Conservation (phyloP, 345 rosid species). For the Moricandia arvensis region DNA sequence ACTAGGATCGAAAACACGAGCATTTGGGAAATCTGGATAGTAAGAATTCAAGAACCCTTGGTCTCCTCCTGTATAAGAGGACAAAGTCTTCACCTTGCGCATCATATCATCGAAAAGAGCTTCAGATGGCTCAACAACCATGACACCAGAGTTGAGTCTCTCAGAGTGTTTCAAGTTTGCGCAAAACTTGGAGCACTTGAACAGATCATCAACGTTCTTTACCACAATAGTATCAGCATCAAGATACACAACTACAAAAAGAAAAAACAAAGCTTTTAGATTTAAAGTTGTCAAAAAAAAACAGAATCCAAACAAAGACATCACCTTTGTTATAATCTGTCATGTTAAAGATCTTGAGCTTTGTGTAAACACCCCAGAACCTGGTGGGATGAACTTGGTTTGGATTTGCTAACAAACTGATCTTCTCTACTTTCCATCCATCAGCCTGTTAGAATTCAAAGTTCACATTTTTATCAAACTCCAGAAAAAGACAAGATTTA, state of each 20-base stretch:
- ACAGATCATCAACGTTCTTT: conserved; percentile 82
- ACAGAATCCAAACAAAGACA: background rate
- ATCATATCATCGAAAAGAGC: conserved; percentile 75
- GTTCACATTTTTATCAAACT: too few relatives aligned
- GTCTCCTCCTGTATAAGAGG: conserved; percentile 92
- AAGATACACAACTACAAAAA: conserved; percentile 77
- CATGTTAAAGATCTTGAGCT: conserved; percentile 92
- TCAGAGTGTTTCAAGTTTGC: conserved; percentile 96
- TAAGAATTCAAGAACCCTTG: conserved; percentile 92
- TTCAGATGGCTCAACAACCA: conserved; percentile 94
- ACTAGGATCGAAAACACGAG: conserved; percentile 78
- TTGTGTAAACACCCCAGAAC: conserved; percentile 98
- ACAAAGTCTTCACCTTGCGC: conserved; percentile 73
- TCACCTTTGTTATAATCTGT: conserved; percentile 79
- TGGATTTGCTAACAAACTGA: conserved; percentile 79
- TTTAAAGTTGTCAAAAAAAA: background rate
- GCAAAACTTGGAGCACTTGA: conserved; percentile 77
- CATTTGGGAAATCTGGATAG: conserved; percentile 69
- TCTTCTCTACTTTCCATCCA: conserved; percentile 94
- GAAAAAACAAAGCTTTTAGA: background rate
- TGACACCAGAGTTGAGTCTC: conserved; percentile 92
- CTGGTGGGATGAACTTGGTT: conserved; percentile 86
- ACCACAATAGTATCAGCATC: conserved; percentile 99
- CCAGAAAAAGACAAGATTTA: background rate
- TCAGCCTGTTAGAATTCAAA: conserved; percentile 83